A percentile compares a stretch with the other conserved stretches of the same genome.
These are phyloP conservation scores for Yamadazyma kitorensis DNA, from an alignment of 805 yeast genomes.

Conservation along the genomic window DNA sequence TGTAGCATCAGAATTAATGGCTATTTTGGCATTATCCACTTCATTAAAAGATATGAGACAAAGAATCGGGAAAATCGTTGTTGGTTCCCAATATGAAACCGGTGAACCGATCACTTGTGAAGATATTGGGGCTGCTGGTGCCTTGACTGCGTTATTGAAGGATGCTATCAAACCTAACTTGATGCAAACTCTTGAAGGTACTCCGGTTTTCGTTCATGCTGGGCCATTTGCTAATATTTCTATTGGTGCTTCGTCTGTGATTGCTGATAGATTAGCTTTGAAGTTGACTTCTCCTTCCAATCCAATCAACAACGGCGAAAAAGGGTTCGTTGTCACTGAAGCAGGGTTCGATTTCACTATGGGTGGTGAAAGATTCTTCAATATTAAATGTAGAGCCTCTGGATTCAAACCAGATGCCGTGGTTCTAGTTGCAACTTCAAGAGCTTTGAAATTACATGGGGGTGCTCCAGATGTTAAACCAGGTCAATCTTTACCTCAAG, in stretches of 20 bases:
- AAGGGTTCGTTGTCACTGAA: constrained; percentile 80
- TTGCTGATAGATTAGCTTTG: constrained; percentile 80
- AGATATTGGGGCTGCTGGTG: constrained; percentile 85
- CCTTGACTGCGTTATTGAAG: constrained; percentile 74
- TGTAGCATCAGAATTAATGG: constrained; percentile 96
- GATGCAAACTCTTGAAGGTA: constrained; percentile 87
- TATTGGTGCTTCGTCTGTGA: constrained; percentile 80
- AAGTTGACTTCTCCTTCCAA: constrained; percentile 56
- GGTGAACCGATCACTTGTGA: constrained; percentile 82
- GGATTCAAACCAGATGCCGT: constrained; percentile 87
- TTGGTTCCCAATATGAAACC: constrained; percentile 65
- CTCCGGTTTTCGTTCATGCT: constrained; percentile 84
- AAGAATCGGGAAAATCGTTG: constrained; percentile 85
- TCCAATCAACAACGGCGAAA: constrained; percentile 42
- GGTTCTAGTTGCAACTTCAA: constrained; percentile 91
- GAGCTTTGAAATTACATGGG: constrained; percentile 96
- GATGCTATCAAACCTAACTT: constrained; percentile 83
- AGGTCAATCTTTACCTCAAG: constrained; percentile 81
- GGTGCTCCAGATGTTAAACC: constrained; percentile 98
- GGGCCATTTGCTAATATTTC: constrained; percentile 89
- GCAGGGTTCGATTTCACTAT: constrained; percentile 89
- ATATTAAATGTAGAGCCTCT: constrained; percentile 84
- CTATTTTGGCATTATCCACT: constrained; percentile 81
- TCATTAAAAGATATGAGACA: constrained; percentile 79
- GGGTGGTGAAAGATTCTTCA: constrained; percentile 88